Evolutionary conservation across 495 filamentous ascomycete species (phyloP), one percentile per base, ranked within the genome.

Genomic region (Geoglossum glabrum): DNA sequence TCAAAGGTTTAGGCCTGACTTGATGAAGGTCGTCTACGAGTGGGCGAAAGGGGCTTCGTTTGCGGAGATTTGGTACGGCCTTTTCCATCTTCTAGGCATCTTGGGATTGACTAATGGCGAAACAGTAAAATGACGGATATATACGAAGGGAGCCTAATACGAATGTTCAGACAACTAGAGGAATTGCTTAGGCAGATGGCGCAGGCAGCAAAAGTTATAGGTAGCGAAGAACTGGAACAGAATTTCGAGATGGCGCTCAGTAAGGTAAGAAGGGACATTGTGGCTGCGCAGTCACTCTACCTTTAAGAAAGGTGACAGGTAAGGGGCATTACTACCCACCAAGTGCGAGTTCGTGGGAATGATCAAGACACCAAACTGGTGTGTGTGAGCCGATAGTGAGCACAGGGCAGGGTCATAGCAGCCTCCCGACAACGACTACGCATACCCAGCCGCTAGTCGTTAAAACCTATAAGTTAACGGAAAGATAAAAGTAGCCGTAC

Each of bases 201-300:
- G n/a, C 85, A 95, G 71, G 92, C 87, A 43, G 79, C 84, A 61
- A 95, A 94, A 71, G 90, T 95, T 56, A 98, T 98, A 93, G 92
- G 92, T 56, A 95, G 82, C 66, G 85, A 95, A 61, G 92, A 96
- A 59, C 74, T 98, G 56, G 82, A 89, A 68, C 72, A 80, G 64
- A 97, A 86, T 66, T 98, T 98, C 63, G 87, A 94, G 68, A 72
- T 78, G 57, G 81, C 85, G 34, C 71, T 98, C 63, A 72, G 73
- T 50, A 93, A 94, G 79, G 81, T 97, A 21, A 79, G 82, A 70
- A 75, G 92, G 64, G 89, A 95, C 66, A 88, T 96, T 67, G 90
- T 96, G 58, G 87, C 90, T 54, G 88, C 90, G 62, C 89, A 95
- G 73, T 87, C 83, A 58, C 69, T 96, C 63, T 96, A 96, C 66